Conservation (phyloP, 768 basidiomycete genomes). For the Lentinula detonsa region DNA sequence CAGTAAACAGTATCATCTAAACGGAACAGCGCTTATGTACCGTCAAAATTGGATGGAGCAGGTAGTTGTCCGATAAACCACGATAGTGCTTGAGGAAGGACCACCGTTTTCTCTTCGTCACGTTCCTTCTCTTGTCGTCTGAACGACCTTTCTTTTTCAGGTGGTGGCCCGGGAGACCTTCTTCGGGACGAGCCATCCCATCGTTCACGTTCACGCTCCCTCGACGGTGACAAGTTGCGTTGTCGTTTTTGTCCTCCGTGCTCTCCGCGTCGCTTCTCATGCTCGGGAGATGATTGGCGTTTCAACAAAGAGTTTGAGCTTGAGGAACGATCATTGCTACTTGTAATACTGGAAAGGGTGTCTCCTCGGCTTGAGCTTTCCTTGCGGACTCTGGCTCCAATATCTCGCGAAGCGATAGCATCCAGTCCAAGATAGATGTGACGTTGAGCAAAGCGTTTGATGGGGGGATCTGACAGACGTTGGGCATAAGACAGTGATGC, state of each 20-base stretch:
- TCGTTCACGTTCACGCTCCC: constrained; percentile 11
- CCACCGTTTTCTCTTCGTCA: constrained; percentile 39
- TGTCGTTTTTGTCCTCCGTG: constrained; percentile 26
- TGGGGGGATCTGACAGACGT: constrained; percentile 64
- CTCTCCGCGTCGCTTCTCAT: constrained; percentile 16
- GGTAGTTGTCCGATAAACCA: constrained; percentile 84
- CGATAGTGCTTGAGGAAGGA: constrained; percentile 41
- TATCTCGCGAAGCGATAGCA: constrained; percentile 82
- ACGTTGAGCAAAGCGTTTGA: constrained; percentile 87
- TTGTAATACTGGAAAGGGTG: background rate
- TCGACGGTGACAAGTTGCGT: constrained; percentile 23
- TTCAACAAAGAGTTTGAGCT: background rate
- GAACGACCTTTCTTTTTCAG: background rate
- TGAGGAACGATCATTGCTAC: background rate
- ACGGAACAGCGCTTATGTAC: constrained; percentile 34
- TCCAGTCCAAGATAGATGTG: constrained; percentile 81
- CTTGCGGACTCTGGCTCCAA: constrained; percentile 58
- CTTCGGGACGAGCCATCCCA: constrained; percentile 24
- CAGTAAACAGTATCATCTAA: background rate
- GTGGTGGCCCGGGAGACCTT: constrained; percentile 29
- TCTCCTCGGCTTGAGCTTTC: background rate
- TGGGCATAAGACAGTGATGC: constrained; percentile 1
- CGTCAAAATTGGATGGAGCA: constrained; percentile 69
- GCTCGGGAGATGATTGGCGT: background rate
- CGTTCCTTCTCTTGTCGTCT: constrained; percentile 9